phyloP scores from a whole-genome alignment of 106 monocot species.

The Acanthochlamys bracteata region DNA sequence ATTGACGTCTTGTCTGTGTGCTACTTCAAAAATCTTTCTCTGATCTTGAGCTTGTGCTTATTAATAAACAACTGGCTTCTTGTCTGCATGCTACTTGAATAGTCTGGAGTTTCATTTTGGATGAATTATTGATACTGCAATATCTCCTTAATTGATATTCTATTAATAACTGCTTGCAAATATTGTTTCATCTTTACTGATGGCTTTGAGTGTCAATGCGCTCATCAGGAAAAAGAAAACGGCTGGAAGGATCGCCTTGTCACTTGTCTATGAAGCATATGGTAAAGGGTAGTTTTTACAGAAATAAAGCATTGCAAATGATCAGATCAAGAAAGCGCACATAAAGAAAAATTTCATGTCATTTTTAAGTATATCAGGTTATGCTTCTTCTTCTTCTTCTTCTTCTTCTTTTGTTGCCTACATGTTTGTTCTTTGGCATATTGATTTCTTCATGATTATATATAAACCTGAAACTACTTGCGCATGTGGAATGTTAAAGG shows the following conservation, averaged over 20 bases:
- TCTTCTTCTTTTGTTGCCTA: not conserved
- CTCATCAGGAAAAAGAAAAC: conserved; percentile 45
- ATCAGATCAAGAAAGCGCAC: conserved; percentile 19
- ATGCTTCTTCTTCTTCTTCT: not conserved
- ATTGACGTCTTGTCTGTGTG: too few relatives aligned
- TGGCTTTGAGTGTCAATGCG: not conserved
- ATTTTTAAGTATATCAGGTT: not conserved
- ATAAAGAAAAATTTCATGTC: conserved; percentile 15
- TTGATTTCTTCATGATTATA: not conserved
- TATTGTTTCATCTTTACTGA: not conserved
- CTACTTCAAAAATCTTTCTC: too few relatives aligned
- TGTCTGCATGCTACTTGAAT: too few relatives aligned
- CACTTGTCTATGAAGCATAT: conserved; percentile 43
- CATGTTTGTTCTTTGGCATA: too few relatives aligned
- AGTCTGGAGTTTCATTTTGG: too few relatives aligned
- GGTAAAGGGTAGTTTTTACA: conserved; percentile 42
- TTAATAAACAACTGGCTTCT: too few relatives aligned
- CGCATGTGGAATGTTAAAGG: too few relatives aligned
- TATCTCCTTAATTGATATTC: too few relatives aligned
- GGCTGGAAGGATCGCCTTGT: conserved; percentile 9
- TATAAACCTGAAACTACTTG: not conserved
- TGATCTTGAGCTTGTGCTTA: too few relatives aligned
- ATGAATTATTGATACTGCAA: too few relatives aligned
- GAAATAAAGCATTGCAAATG: conserved; percentile 31
- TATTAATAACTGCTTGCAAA: not conserved